Evolutionary conservation across 192 early-diverging fungal species (phyloP), one percentile per base, ranked within the genome.

Genomic region (Coemansia sp.): DNA sequence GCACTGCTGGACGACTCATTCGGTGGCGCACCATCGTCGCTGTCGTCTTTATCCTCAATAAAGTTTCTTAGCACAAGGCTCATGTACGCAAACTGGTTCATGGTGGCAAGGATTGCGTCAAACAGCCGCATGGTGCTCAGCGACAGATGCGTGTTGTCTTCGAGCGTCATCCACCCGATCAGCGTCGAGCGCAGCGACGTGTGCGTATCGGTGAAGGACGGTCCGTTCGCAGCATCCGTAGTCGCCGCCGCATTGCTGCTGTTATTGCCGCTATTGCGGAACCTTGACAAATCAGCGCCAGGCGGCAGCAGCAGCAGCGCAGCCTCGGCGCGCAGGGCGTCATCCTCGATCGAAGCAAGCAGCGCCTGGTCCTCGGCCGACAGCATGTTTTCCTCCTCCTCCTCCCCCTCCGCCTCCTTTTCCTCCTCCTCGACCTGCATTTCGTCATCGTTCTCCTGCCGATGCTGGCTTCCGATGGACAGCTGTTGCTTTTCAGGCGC

Each of bases 61-160:
- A 84, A 87, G 66, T 89, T 89, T 56, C 86, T 75, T 24, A 89
- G 77, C 9, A 87, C 78, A 20, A 89, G 70, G 48, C 84, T 87
- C 33, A 79, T 84, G 56, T 81, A 76, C 2, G 84, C 86, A 81
- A 89, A 87, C 64, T 89, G 88, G 64, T 87, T 86, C 64, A 84
- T 84, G 2, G 85, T 87, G 58, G 81, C 70, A 18, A 89, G 65
- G 15, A 89, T 80, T n/a, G 84, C 79, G 65, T 89, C 88, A 63
- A 89, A 89, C 35, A 89, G 72, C 5, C 85, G 83, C 57, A 89
- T 68, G 10, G 87, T 84, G 67, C 77, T 81, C 53, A 89, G 70
- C 12, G 85, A 68, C 35, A 89, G 63, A 20, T 85, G 72, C 18
- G 78, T 67, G 66, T 75, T 59, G 66, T 76, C 70, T 20, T 81